Percentiles rank a stretch among this genome's conserved stretches.
phyloP scores from a whole-genome alignment of 148 eudicot genomes.

The Hydrangea macrophylla region DNA sequence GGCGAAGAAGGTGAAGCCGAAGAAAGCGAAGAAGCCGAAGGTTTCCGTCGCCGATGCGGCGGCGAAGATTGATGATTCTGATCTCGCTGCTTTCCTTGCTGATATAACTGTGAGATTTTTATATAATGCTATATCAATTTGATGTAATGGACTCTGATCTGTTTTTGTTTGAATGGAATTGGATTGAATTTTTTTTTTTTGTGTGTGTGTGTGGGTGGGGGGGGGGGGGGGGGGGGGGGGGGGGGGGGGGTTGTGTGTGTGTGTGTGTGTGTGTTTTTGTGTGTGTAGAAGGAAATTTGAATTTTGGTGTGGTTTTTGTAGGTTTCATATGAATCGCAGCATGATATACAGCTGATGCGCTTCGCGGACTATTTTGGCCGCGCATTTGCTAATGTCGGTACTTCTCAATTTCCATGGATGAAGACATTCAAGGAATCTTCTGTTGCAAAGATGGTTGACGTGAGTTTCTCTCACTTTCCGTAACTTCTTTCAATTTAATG shows the following conservation, averaged over 20 bases:
- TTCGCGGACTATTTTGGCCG: slow-evolving; percentile 65
- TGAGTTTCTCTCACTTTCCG: slow-evolving; percentile 25
- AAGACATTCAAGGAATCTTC: slow-evolving; percentile 62
- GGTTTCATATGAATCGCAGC: slow-evolving; percentile 49
- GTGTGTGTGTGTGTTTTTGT: too few species aligned
- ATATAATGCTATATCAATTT: background rate
- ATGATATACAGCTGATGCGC: slow-evolving; percentile 58
- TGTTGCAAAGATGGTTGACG: slow-evolving; percentile 50
- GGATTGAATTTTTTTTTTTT: background rate
- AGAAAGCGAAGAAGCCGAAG: slow-evolving; percentile 50
- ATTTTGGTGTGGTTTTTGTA: background rate
- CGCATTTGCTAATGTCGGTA: slow-evolving; percentile 46
- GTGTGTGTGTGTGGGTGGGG: too few species aligned
- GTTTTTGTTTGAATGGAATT: background rate
- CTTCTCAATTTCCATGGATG: slow-evolving; percentile 60
- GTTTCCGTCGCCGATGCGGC: slow-evolving; percentile 55
- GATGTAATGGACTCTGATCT: slow-evolving; percentile 1
- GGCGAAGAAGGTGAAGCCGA: slow-evolving; percentile 28
- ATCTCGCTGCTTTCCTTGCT: slow-evolving; percentile 44
- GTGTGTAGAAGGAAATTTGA: background rate
- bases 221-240: too few species aligned
- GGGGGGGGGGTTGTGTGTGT: too few species aligned
- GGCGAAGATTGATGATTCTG: slow-evolving; percentile 45
- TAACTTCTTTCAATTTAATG: background rate
- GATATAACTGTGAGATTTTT: slow-evolving; percentile 31